Base-by-base conservation (phyloP, 805 yeast genomes). In the Suhomyces vadensis region DNA sequence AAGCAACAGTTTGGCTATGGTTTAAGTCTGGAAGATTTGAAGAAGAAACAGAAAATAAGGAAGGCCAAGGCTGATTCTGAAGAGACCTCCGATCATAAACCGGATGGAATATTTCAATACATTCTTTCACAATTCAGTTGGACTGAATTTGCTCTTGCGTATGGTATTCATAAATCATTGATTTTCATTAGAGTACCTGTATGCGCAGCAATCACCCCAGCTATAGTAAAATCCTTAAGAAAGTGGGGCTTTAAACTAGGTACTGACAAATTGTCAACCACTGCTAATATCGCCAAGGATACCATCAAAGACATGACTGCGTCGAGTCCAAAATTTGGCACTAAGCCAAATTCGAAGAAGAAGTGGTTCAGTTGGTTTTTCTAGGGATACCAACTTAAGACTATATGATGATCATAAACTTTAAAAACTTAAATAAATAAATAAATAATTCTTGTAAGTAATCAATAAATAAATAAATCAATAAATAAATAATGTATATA, bases 151-250 rank as follows among this genome's bases (percentile, higher is more conserved):
- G 82, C 87, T 9, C 77, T 94, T 41, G 98, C 98, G 0, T 94
- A 94, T 61, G 96, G 96, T 2, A 70, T 94, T 37, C 98, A 94
- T 71, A 94, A 94, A 68, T 79, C 91, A 4, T 74, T 94, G 50
- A 78, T 92, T 19, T 79, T 92, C 48, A 77, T 94, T 33, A 77
- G 99, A 50, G 69, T 94, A 4, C 99, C 99, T 10, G 63, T 89
- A 23, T 85, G 97, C 0, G 97, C 97, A 0, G 95, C 96, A 2
- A 77, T 91, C 9, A 90, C 97, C 0, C 99, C 99, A 5, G 60
- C 80, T 1, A 75, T 89, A 2, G 96, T 89, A 4, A 71, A 64
- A 41, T 59, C 69, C 37, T 74, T 92, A 49, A 78, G 86, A 46
- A 67, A 75, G 17, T 81, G 88, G 86, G 97, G 96, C 1, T 89